Conservation (phyloP, 2,329 filamentous ascomycete species). For the Colletotrichum gigasporum region DNA sequence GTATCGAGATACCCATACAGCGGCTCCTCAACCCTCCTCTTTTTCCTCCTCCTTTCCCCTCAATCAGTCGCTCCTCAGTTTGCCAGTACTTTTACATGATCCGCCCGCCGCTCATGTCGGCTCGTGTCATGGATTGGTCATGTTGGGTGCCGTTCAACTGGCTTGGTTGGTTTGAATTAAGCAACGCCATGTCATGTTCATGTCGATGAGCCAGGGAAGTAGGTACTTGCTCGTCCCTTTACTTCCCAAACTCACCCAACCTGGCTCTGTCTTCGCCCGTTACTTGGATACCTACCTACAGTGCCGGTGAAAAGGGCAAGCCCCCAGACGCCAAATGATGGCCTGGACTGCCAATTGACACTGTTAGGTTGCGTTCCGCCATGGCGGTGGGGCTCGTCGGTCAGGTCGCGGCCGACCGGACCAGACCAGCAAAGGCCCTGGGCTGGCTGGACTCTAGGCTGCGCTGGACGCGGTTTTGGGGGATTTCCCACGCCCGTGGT, state of each 20-base stretch:
- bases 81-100: no score
- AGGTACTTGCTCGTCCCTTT: no score
- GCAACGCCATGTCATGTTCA: background rate
- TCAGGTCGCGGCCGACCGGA: slow-evolving; percentile 26
- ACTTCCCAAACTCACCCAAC: no score
- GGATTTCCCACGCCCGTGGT: slow-evolving; percentile 1
- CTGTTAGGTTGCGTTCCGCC: slow-evolving; percentile 27
- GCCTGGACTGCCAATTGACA: slow-evolving; percentile 8
- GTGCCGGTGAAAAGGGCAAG: no score
- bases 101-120: background rate
- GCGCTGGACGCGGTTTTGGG: background rate
- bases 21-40: background rate
- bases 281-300: no score
- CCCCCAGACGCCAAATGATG: slow-evolving; percentile 15
- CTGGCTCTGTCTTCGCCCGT: no score
- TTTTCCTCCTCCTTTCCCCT: background rate
- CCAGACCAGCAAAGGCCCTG: slow-evolving; percentile 16
- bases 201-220: background rate
- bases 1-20: background rate
- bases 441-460: background rate
- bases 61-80: no score
- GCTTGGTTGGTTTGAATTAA: no score
- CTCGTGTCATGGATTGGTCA: no score
- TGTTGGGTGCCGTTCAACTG: no score
- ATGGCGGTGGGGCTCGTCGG: slow-evolving; percentile 18